A percentile compares a stretch with the other conserved stretches of the same genome.
Conservation (phyloP, 2,329 filamentous ascomycete species). For the Paracoccidioides brasiliensis region DNA sequence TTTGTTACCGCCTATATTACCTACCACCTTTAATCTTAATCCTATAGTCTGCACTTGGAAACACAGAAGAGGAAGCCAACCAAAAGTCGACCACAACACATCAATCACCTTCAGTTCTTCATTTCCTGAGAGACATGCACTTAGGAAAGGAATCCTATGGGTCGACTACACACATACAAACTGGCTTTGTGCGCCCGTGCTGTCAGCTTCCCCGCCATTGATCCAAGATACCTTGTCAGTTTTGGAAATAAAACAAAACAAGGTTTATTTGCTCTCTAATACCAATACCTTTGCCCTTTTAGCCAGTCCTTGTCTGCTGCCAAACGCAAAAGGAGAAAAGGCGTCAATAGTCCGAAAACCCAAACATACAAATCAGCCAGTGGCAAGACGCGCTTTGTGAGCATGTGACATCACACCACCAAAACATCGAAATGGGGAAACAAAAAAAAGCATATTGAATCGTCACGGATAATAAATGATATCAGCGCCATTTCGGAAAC, state of each 20-base stretch:
- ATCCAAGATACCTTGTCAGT: constrained; percentile 5
- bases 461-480: no score
- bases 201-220: background rate
- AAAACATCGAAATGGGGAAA: background rate
- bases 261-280: constrained; percentile 4
- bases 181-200: background rate
- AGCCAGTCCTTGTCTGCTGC: background rate
- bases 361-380: background rate
- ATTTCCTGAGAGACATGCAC: constrained; percentile 4
- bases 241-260: background rate
- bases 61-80: background rate
- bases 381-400: background rate
- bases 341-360: background rate
- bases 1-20: constrained; percentile 6
- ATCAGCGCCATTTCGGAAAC: no score
- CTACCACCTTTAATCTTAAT: constrained; percentile 9
- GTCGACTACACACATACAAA: background rate
- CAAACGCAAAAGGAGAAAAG: background rate
- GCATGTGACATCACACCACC: background rate
- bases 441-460: background rate
- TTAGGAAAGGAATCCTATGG: background rate
- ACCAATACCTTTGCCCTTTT: background rate
- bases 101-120: background rate
- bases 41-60: background rate
- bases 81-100: background rate